These are phyloP conservation scores for Albizia julibrissin DNA, from an alignment of 306 rosid genomes.

Conservation along the genomic window DNA sequence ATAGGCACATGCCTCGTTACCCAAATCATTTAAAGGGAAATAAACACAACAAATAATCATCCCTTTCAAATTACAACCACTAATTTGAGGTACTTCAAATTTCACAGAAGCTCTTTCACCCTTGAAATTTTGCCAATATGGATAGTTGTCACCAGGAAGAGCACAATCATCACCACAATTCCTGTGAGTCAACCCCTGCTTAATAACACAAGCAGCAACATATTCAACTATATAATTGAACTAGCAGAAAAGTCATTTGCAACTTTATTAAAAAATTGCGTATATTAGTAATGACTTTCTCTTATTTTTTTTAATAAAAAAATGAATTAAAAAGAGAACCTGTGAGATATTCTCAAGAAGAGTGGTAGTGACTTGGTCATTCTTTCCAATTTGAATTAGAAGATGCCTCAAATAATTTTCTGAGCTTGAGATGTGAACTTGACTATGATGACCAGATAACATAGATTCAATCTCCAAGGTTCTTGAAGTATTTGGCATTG, in stretches of 20 bases:
- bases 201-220: no score
- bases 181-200: no score
- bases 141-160: no score
- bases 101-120: neutral
- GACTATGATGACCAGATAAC: neutral
- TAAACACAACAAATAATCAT: neutral
- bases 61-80: neutral
- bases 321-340: neutral
- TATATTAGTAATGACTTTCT: neutral
- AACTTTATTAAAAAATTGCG: no score
- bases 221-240: no score
- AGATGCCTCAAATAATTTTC: neutral
- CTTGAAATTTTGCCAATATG: no score
- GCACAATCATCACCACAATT: no score
- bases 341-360: constrained; percentile 22
- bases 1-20: neutral
- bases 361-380: neutral
- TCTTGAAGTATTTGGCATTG: neutral
- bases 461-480: neutral
- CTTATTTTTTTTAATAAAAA: neutral
- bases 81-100: neutral
- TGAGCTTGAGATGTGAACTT: neutral
- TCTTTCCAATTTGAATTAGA: constrained; percentile 28
- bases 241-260: no score
- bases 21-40: neutral